Evolutionary conservation across 192 early-diverging fungal genomes (phyloP), one percentile per base, ranked within the genome.

Genomic region (Coemansia sp.): DNA sequence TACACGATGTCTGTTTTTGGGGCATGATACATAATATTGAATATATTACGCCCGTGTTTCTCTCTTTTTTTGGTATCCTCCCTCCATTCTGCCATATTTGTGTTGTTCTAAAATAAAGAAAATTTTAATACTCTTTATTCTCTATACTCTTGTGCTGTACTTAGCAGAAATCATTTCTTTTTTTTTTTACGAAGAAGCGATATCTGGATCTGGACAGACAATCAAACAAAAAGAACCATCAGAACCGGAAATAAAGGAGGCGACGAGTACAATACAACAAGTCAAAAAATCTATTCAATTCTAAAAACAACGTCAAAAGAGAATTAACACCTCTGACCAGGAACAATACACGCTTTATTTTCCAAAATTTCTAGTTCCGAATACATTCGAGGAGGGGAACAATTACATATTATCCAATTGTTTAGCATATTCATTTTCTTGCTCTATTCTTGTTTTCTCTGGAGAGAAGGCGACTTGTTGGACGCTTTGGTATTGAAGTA

Each of bases 141-240:
- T 54, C 18, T 15, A 49, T n/a, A 52, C 21, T 32, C 55, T 32
- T 32, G 32, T 32, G 5, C 19, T 32, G 26, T 6, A 22, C 19
- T 32, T 56, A 22, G 11, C 55, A 11, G 26, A 56, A 9, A 51
- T 21, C 46, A 41, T 5, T 55, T 45, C 32, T 51, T 58, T 5
- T 55, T 45, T n/a, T 51, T 58, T 60, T 11, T 2, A 46, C 13
- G 5, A 54, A 32, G 32, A 59, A 19, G 37, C 39, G 36, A 16
- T 59, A 59, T 59, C 57, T 41, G 57, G 39, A 59, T 59, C 16
- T 15, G 57, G 37, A 41, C 55, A 59, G n/a, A 47, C 46, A 59
- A 59, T 26, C 32, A 41, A 41, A 59, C 57, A 41, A 5, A 52
- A 49, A 49, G 15, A 8, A 49, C n/a, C 19, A 18, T 6, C 48